Conservation (phyloP, 345 rosid genomes). For the Lepidium sativum region DNA sequence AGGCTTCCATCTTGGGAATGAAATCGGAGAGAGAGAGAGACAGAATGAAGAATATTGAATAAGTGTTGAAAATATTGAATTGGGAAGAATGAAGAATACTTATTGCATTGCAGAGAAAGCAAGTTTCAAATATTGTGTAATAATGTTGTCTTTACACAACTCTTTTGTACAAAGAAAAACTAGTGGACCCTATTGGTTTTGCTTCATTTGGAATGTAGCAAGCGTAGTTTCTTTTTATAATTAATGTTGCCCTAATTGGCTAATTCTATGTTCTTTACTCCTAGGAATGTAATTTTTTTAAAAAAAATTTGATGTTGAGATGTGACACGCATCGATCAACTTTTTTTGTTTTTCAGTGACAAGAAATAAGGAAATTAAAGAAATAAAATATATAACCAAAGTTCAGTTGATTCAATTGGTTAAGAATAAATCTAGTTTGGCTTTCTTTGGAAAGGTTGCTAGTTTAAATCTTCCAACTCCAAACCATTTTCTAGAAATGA, state of each 20-base stretch:
- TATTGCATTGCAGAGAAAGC: not conserved
- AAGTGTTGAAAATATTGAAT: not conserved
- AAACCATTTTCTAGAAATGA: no score
- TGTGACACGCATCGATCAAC: not conserved
- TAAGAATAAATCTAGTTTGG: no score
- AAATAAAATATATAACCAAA: not conserved
- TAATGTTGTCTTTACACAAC: no score
- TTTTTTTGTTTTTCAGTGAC: not conserved
- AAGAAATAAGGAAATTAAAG: not conserved
- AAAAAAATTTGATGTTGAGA: not conserved
- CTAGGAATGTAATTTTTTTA: not conserved
- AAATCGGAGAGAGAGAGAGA: not conserved
- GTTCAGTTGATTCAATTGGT: no score
- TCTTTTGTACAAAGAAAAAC: no score
- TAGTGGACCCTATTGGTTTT: no score
- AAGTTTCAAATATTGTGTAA: not conserved
- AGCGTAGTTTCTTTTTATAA: not conserved
- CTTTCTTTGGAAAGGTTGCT: no score
- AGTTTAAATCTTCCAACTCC: no score
- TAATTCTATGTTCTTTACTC: not conserved
- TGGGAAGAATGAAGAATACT: not conserved
- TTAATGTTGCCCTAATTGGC: not conserved
- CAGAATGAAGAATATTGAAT: not conserved
- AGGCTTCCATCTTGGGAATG: constrained; percentile 20
- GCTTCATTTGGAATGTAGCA: no score